phyloP scores from a whole-genome alignment of 2,329 filamentous ascomycete species.

The Pyrenophora tritici-repentis region DNA sequence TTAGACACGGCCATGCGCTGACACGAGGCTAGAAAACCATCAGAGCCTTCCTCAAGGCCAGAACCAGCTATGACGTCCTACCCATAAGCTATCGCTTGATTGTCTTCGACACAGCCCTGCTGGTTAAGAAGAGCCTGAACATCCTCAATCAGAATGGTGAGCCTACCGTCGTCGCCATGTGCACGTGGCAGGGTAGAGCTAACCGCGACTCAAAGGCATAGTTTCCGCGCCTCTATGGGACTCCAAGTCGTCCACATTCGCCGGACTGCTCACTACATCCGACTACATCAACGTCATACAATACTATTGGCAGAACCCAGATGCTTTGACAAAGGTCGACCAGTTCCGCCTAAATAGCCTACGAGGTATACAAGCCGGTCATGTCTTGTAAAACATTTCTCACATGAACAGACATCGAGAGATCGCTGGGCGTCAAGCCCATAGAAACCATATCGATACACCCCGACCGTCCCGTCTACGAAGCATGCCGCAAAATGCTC shows the following conservation, averaged over 20 bases:
- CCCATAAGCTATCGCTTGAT: constrained; percentile 95
- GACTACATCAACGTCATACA: constrained; percentile 99
- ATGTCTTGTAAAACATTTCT: constrained; percentile 7
- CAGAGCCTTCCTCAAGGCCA: constrained; percentile 92
- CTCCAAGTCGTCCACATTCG: constrained; percentile 88
- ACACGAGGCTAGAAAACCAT: constrained; percentile 68
- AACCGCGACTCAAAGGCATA: constrained; percentile 67
- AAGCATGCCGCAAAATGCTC: constrained; percentile 93
- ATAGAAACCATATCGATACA: constrained; percentile 97
- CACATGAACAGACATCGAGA: constrained; percentile 78
- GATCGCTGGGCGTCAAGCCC: constrained; percentile 84
- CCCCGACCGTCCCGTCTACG: constrained; percentile 86
- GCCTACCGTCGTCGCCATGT: constrained; percentile 11
- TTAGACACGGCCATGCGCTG: constrained; percentile 11
- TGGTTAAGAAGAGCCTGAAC: constrained; percentile 95
- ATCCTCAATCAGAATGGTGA: constrained; percentile 94
- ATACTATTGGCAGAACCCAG: constrained; percentile 97
- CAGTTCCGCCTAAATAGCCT: constrained; percentile 92
- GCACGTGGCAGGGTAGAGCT: constrained; percentile 10
- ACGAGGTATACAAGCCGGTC: constrained; percentile 65
- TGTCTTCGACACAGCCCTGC: constrained; percentile 89
- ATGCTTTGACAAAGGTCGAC: constrained; percentile 86
- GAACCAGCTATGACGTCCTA: constrained; percentile 96
- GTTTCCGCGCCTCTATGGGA: constrained; percentile 98
- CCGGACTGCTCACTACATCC: constrained; percentile 89